A percentile compares a stretch with the other conserved stretches of the same genome.
phyloP scores from a whole-genome alignment of 306 rosid species.

The Trifolium subterraneum region DNA sequence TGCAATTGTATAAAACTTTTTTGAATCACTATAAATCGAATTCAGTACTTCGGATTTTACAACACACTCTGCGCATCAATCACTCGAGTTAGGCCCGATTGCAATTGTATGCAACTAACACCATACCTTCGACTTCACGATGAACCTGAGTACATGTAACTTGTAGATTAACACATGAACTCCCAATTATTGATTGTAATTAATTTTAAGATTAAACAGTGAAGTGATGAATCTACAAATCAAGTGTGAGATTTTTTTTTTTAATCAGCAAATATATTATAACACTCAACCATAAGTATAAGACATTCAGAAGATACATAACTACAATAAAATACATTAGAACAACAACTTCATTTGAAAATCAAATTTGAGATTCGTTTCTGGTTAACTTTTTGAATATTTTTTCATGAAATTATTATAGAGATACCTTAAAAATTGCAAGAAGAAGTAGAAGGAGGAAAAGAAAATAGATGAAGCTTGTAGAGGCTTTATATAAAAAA shows the following conservation, averaged over 20 bases:
- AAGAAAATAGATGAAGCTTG: constrained; percentile 30
- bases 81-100: too few species aligned
- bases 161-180: constrained; percentile 58
- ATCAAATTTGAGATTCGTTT: not conserved
- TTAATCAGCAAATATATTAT: too few species aligned
- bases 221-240: constrained; percentile 35
- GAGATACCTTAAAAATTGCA: constrained; percentile 19
- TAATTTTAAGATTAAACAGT: constrained; percentile 30
- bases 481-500: not conserved
- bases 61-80: not conserved
- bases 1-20: not conserved
- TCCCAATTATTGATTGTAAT: constrained; percentile 33
- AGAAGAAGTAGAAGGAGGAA: not conserved
- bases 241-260: not conserved
- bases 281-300: too few species aligned
- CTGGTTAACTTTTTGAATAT: constrained; percentile 13
- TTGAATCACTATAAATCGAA: not conserved
- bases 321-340: too few species aligned
- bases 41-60: not conserved
- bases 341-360: too few species aligned
- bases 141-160: constrained; percentile 18
- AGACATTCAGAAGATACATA: too few species aligned
- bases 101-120: not conserved
- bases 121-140: constrained; percentile 33
- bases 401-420: not conserved